Evolutionary conservation across 768 basidiomycete genomes (phyloP), one percentile per base, ranked within the genome.

Genomic region (Podaxis carcinomalis): DNA sequence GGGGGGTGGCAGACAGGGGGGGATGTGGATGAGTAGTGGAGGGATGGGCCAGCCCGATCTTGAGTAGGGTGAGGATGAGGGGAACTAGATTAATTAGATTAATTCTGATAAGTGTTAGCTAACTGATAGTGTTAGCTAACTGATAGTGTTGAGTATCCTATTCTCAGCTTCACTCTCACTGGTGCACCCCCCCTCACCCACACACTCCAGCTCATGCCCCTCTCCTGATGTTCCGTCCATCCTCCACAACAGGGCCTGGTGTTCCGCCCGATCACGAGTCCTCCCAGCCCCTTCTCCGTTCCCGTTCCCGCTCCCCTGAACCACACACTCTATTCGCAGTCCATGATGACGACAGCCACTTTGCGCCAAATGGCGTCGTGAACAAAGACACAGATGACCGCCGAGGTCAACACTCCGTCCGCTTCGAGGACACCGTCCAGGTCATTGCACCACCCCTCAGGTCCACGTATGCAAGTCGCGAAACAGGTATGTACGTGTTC

Each of bases 381-480:
- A 46, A 37, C 36, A 55, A 61, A 16, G 46, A 27, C 51, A 49
- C 59, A 13, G 54, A 60, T 40, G 44, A 36, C 27, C 35, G 27
- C 9, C 63, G 53, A 54, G 46, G 49, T 35, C 57, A 49, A 27
- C 81, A 83, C 36, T 73, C 71, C 7, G 88, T 91, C 42, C 78
- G 85, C 47, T 90, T 91, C 68, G 75, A 82, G 62, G 87, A 92
- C 54, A 80, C 86, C 37, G 85, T 89, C 1, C 84, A 88, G 63
- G 80, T 89, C 47, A 85, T 89, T 66, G 81, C 79, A 3, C 88
- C 87, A 0, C 78, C 88, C 4, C 74, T 93, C 39, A 81, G 85
- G 70, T 94, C 91, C 21, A 92, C 88, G 23, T 74, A 79, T 28
- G 76, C 86, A 56, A 93, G 92, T 69, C 86, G 93, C 59, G 92